phyloP scores from a whole-genome alignment of 179 eudicot species.

The Actinidia arguta region DNA sequence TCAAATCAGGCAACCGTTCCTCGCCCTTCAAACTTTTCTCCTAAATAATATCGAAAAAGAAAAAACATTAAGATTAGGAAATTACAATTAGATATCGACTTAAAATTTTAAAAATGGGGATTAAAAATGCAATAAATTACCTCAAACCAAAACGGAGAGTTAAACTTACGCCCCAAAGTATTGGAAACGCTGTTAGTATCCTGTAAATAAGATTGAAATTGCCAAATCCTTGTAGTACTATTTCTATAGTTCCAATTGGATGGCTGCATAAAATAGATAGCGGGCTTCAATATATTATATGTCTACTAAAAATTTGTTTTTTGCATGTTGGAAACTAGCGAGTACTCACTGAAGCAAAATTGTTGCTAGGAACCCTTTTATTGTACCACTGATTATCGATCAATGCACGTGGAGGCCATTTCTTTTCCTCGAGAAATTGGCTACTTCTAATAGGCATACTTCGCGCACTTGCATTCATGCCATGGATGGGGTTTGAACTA shows the following conservation, averaged over 20 bases:
- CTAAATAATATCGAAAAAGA: constrained; percentile 14
- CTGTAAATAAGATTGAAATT: background rate
- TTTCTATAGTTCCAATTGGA: constrained; percentile 14
- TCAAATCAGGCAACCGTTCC: constrained; percentile 43
- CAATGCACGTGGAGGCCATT: constrained; percentile 41
- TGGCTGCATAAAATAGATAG: background rate
- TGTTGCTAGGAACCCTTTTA: background rate
- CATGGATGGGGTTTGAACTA: background rate
- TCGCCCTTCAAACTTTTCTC: constrained; percentile 30
- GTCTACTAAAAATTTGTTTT: background rate
- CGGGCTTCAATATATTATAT: background rate
- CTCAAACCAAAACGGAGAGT: constrained; percentile 21
- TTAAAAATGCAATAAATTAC: constrained; percentile 13
- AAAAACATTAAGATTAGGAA: background rate
- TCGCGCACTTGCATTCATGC: constrained; percentile 16
- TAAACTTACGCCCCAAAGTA: background rate
- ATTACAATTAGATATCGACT: too few relatives aligned
- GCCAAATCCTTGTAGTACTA: constrained; percentile 2
- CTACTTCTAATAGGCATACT: constrained; percentile 31
- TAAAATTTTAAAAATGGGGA: background rate
- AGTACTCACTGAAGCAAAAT: background rate
- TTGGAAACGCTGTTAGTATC: background rate
- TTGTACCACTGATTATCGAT: constrained; percentile 18
- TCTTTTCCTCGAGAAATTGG: constrained; percentile 45
- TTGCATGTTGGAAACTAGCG: background rate